Evolutionary conservation across 129 eudicot genomes (phyloP), one percentile per base, ranked within the genome.

Genomic region (Artemisia annua): DNA sequence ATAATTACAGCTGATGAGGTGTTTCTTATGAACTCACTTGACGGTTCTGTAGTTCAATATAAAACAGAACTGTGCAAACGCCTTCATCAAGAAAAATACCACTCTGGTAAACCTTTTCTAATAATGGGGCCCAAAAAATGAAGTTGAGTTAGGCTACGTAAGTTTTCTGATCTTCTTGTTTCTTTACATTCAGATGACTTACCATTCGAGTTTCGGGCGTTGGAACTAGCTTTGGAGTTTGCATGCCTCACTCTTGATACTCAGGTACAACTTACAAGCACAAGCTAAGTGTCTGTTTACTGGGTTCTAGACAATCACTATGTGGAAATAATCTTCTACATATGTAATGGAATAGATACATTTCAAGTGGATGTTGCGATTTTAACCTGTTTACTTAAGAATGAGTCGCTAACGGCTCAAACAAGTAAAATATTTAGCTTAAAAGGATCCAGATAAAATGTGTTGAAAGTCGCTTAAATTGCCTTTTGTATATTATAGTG

Each of bases 1-100:
- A 79, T 94, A 77, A 94, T 94, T 70, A 94, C 97, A 22, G 97
- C 97, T 50, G 99, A 94, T 77, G 99, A 94, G 86, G 99, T 90
- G 67, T 84, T 88, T 46, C 77, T 94, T 70, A 90, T 86, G 97
- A 90, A 94, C 78, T 94, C 99, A 32, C 53, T 90, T 81, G 99
- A 94, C 49, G 99, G 88, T 44, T 83, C 90, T 52, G 99, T 90
- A 1, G 78, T 84, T 72, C 93, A 87, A 70, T 94, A 88, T 75
- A 83, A 83, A 66, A 74, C 89, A 1, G 97, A 94, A 73, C 72
- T 94, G 78, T 86, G 91, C 80, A 90, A 86, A 77, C 97, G 99
- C 54, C 91, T 94, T 51, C 89, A 90, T 79, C 74, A 75, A 73
- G 86, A 78, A 55, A 85, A 78, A 81, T 96, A 88, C 48, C 88